Conservation (phyloP, 2,329 filamentous ascomycete genomes). For the Madurella mycetomatis region DNA sequence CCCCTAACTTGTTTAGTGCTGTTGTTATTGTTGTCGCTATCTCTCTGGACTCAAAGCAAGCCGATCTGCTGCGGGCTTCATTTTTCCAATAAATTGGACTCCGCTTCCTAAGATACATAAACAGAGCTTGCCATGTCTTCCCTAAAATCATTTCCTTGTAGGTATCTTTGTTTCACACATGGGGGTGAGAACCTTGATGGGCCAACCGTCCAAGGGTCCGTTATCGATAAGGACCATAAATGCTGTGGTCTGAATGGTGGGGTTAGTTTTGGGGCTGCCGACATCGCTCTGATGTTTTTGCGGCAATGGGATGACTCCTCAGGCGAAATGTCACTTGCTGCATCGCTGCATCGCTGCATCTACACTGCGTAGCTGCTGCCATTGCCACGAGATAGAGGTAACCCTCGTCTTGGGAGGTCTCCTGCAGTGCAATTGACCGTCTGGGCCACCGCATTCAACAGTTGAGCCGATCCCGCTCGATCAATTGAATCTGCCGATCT, state of each 20-base stretch:
- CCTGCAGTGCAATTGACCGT: slow-evolving; percentile 1
- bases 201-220: neutral
- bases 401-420: neutral
- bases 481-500: no score
- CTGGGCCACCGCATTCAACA: neutral
- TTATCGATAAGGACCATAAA: slow-evolving; percentile 16
- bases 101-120: no score
- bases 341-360: slow-evolving; percentile 1
- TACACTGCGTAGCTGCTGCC: neutral
- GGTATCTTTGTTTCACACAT: neutral
- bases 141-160: no score
- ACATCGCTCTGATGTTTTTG: slow-evolving; percentile 14
- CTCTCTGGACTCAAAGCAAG: no score
- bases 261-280: slow-evolving; percentile 4
- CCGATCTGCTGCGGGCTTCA: no score
- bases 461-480: no score
- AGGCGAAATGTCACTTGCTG: neutral
- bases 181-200: slow-evolving; percentile 15
- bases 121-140: no score
- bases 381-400: neutral
- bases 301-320: slow-evolving; percentile 1
- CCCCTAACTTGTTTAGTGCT: neutral
- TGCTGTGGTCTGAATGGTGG: neutral
- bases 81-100: no score
- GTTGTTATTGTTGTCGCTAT: neutral